Evolutionary conservation across 1,284 basidiomycete genomes (phyloP).

Genomic region (Ustilago cynodontis): DNA sequence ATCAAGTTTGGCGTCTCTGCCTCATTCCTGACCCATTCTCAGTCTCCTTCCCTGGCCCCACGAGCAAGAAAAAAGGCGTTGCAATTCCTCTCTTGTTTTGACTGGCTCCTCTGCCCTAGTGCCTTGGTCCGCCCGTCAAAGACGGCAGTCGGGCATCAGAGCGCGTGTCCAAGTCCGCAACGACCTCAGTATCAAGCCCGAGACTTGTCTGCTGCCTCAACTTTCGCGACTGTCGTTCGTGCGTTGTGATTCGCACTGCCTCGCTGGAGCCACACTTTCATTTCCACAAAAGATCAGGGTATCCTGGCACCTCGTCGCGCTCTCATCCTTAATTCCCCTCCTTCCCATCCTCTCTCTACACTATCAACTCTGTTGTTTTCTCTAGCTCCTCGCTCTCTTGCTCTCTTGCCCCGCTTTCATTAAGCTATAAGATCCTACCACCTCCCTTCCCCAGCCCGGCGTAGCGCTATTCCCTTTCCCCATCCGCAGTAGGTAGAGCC

Average conservation of each 20-base stretch:
- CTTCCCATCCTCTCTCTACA: neutral
- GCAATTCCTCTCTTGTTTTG: constrained; percentile 20
- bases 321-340: constrained; percentile 5
- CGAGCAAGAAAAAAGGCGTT: constrained; percentile 10
- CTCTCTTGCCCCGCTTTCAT: constrained; percentile 15
- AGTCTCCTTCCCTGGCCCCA: neutral
- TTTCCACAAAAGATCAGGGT: constrained; percentile 22
- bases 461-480: constrained; percentile 19
- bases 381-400: constrained; percentile 4
- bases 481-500: constrained; percentile 33
- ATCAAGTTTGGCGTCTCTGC: constrained; percentile 5
- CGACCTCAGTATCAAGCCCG: constrained; percentile 3
- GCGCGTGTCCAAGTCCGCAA: constrained; percentile 35
- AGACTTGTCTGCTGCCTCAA: constrained; percentile 31
- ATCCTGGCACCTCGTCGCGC: constrained; percentile 3
- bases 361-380: constrained; percentile 5
- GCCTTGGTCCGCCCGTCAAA: neutral
- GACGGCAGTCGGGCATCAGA: neutral
- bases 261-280: constrained; percentile 14
- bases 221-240: neutral
- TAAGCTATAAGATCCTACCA: constrained; percentile 34
- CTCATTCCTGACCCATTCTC: constrained; percentile 19
- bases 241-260: constrained; percentile 7
- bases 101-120: constrained; percentile 10
- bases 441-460: constrained; percentile 19